A percentile compares a stretch with the other conserved stretches of the same genome.
These are phyloP conservation scores for Nymphaea thermarum DNA, from an alignment of 164 flowering plant genomes.

Conservation along the genomic window DNA sequence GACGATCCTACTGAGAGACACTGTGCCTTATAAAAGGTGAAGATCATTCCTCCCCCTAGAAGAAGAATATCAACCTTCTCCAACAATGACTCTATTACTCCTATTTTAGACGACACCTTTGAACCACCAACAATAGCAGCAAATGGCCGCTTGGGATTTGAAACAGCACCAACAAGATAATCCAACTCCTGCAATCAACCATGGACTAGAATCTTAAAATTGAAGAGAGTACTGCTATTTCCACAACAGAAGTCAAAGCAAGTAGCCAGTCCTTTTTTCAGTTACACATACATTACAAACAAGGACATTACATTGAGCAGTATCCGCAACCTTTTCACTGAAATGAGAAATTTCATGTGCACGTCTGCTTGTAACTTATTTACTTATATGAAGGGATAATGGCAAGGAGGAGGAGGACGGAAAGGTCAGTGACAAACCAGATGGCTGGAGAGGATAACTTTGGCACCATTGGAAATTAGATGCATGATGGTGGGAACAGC, in stretches of 20 bases:
- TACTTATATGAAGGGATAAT: too few species aligned
- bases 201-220: background rate
- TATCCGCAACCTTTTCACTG: too few species aligned
- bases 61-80: constrained; percentile 60
- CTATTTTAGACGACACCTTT: constrained; percentile 78
- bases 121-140: constrained; percentile 95
- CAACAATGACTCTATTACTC: constrained; percentile 76
- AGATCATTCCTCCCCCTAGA: constrained; percentile 90
- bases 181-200: constrained; percentile 56
- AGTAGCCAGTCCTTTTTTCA: too few species aligned
- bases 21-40: constrained; percentile 88
- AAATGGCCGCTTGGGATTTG: constrained; percentile 80
- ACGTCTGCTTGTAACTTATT: too few species aligned
- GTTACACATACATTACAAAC: too few species aligned
- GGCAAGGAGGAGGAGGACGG: too few species aligned
- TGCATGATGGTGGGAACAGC: constrained; percentile 68
- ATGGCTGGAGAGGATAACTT: constrained; percentile 44
- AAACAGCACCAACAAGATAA: constrained; percentile 81
- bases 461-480: constrained; percentile 41
- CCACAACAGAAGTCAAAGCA: too few species aligned
- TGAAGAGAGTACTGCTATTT: too few species aligned
- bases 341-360: too few species aligned
- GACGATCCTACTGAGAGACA: constrained; percentile 65
- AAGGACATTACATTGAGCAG: too few species aligned
- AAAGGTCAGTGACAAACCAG: too few species aligned